Base-by-base conservation (phyloP, 2,329 filamentous ascomycete genomes). In the Aureobasidium vineae region DNA sequence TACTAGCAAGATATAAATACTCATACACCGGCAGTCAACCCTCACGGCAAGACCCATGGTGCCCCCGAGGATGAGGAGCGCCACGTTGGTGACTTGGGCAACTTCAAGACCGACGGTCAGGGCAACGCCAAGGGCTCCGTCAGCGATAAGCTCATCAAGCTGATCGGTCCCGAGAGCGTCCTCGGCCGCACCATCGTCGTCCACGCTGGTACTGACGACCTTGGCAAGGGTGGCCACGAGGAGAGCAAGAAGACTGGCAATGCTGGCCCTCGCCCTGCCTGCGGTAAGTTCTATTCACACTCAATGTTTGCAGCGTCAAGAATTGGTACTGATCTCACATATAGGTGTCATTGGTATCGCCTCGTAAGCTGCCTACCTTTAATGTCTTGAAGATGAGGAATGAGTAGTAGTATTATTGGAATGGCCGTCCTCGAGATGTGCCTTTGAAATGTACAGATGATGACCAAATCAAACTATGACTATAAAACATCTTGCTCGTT, bases 231-330 rank as follows among this genome's bases (percentile, higher is more conserved):
- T 76, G 91, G 83, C 73, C 88, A 91, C 83, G 91, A 94, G 82
- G 92, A 98, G 85, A 97, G 92, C 76, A 92, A 96, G 85, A 97
- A 96, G 89, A 99, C 95, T 71, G 95, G 95, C 73, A 99, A 98
- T 79, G 95, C 95, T 77, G 95, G 95, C 75, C 80, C 83, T 74
- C 91, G 95, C 77, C 95, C 95, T 78, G 95, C 95, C 78, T 99
- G 95, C 83, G 95, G 95, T 91, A 86, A 78, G 86, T 80, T 38
- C 28, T 23, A 13, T 10, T 7, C 16, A 26, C 23, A 15, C 28
- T 13, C 2, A n/a, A 36, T 1, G 10, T 47, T 16, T 16, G 2
- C 33, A 13, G 33, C 10, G 2, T 45, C 15, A 21, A 7, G 26
- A 23, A n/a, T 5, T 28, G 21, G 8, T 40, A 66, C 59, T 69